A percentile compares a stretch with the other conserved stretches of the same genome.
Conservation (phyloP, 169 alveolate species). For the Eimeria praecox region DNA sequence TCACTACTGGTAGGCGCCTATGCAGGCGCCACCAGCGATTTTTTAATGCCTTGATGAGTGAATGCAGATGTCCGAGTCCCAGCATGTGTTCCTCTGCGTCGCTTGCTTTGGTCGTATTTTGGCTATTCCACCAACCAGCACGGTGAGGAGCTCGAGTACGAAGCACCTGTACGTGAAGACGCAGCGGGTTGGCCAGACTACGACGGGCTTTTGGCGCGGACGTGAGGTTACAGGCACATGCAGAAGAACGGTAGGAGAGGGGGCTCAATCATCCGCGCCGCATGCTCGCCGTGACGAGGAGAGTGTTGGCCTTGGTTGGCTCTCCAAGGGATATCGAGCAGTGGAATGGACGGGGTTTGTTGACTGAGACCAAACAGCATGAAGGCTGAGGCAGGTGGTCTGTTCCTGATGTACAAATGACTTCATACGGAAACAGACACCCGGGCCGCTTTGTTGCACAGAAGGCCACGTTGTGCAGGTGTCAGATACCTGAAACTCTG, state of each 20-base stretch:
- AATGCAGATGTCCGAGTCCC: background rate
- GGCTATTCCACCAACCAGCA: background rate
- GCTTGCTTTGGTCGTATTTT: background rate
- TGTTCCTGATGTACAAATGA: background rate
- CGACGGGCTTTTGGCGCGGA: background rate
- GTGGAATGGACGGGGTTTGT: background rate
- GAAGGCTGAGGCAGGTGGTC: background rate
- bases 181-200: background rate
- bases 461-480: background rate
- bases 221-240: background rate
- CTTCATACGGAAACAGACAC: background rate
- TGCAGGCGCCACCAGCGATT: constrained; percentile 19
- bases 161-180: background rate
- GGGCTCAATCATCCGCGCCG: background rate
- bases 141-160: background rate
- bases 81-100: background rate
- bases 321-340: background rate
- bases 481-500: background rate
- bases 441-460: background rate
- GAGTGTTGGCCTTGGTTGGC: background rate
- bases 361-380: background rate
- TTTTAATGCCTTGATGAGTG: background rate
- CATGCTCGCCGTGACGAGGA: background rate
- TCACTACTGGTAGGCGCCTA: background rate
- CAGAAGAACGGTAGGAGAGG: background rate